Percentiles rank a stretch among this genome's conserved stretches.
Evolutionary conservation across 345 rosid genomes (phyloP).

Genomic region (Cardamine chenopodiifolia): DNA sequence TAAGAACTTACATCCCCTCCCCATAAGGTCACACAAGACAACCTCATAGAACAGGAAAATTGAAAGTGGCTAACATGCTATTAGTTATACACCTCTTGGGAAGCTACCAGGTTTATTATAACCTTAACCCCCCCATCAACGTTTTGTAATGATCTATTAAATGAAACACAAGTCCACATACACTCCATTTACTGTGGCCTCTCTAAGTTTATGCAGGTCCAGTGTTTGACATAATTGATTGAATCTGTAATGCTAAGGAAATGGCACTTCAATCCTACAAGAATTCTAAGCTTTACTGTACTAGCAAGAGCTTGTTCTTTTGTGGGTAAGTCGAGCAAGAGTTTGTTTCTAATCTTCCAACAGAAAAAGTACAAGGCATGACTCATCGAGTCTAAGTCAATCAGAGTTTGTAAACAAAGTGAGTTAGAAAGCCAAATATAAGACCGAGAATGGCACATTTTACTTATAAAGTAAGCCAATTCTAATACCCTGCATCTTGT

Average conservation of each 20-base stretch:
- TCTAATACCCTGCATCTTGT: no score
- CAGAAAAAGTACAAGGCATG: background rate
- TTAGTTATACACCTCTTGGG: no score
- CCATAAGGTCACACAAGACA: no score
- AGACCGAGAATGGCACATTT: background rate
- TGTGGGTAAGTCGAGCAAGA: background rate
- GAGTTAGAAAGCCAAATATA: background rate
- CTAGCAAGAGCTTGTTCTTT: no score
- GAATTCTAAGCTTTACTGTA: background rate
- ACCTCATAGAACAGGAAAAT: no score
- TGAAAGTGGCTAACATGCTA: no score
- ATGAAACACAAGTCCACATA: background rate
- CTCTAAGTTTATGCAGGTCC: background rate
- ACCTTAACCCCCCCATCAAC: background rate
- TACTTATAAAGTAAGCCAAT: no score
- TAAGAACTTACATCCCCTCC: constrained; percentile 49
- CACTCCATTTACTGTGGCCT: background rate
- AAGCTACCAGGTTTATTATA: constrained; percentile 53
- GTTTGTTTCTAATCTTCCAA: background rate
- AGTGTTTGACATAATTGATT: background rate
- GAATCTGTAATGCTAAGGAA: background rate
- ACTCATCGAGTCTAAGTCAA: background rate
- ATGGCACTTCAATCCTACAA: background rate
- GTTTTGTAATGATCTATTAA: background rate
- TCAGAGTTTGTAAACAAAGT: background rate